Conservation (phyloP, 305 asterid genomes). For the Fraxinus sp. region DNA sequence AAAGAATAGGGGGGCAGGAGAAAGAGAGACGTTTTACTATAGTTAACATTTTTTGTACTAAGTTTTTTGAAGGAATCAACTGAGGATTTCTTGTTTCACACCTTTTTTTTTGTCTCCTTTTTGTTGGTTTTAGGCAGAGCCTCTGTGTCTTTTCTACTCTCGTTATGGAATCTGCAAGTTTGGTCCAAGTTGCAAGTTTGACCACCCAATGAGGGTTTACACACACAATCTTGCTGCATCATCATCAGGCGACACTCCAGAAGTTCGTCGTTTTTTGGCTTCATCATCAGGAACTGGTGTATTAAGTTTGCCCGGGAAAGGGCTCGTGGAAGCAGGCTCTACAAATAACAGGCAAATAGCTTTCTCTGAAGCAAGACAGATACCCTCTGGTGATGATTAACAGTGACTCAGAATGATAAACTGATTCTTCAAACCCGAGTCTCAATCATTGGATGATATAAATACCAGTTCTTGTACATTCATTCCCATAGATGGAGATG, state of each 20-base stretch:
- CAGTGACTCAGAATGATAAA: conserved; percentile 73
- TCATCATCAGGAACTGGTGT: conserved; percentile 72
- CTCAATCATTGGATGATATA: conserved; percentile 47
- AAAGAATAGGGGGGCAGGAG: neutral
- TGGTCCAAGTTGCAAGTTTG: conserved; percentile 99
- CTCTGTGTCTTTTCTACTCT: conserved; percentile 90
- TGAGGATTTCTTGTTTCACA: conserved; percentile 21
- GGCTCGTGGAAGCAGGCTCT: conserved; percentile 62
- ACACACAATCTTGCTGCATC: conserved; percentile 60
- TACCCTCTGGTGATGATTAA: conserved; percentile 69
- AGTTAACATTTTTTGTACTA: conserved; percentile 3
- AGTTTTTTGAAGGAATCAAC: conserved; percentile 13
- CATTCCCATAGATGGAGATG: conserved; percentile 66
- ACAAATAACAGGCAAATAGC: conserved; percentile 62
- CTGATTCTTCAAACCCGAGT: conserved; percentile 36
- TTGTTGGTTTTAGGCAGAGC: conserved; percentile 78
- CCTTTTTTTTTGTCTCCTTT: conserved; percentile 18
- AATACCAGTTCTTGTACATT: conserved; percentile 71
- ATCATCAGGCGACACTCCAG: conserved; percentile 54
- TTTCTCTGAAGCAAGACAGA: conserved; percentile 69
- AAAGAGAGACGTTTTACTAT: neutral
- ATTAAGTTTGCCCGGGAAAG: conserved; percentile 60
- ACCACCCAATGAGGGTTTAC: conserved; percentile 88
- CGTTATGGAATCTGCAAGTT: conserved; percentile 97
- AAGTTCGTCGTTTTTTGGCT: conserved; percentile 59